phyloP scores from a whole-genome alignment of 371 early-diverging fungal genomes.

The Circinella minor region DNA sequence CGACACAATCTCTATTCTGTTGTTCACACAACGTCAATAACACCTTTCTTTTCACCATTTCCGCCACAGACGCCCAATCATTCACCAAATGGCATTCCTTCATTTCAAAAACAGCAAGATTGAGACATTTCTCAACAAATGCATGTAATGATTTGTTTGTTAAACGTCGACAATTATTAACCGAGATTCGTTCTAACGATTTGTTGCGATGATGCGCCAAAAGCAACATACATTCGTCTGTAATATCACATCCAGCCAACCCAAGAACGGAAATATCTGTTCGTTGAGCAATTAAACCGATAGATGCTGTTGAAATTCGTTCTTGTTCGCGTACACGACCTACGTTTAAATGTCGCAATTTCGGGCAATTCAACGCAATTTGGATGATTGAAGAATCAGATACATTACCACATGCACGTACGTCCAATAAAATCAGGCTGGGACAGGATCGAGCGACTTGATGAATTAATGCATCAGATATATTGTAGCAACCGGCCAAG shows the following conservation, averaged over 20 bases:
- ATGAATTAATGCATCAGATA: slow-evolving; percentile 55
- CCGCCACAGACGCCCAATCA: slow-evolving; percentile 48
- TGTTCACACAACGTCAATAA: slow-evolving; percentile 49
- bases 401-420: slow-evolving; percentile 61
- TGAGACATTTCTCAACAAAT: slow-evolving; percentile 50
- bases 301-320: slow-evolving; percentile 55
- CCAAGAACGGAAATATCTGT: slow-evolving; percentile 58
- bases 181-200: slow-evolving; percentile 59
- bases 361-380: slow-evolving; percentile 51
- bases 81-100: slow-evolving; percentile 58
- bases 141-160: slow-evolving; percentile 56
- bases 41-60: slow-evolving; percentile 43
- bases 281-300: slow-evolving; percentile 53
- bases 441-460: slow-evolving; percentile 52
- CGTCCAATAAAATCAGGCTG: slow-evolving; percentile 52
- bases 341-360: slow-evolving; percentile 58
- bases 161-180: slow-evolving; percentile 61
- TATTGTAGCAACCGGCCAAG: slow-evolving; percentile 60
- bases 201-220: slow-evolving; percentile 51
- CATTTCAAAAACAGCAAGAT: slow-evolving; percentile 63
- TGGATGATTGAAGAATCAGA: slow-evolving; percentile 53
- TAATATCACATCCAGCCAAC: slow-evolving; percentile 62
- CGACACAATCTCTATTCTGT: slow-evolving; percentile 46
- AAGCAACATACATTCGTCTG: slow-evolving; percentile 58
- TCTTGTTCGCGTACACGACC: slow-evolving; percentile 60